phyloP scores from a whole-genome alignment of 805 yeast genomes.

The Teunomyces funiuensis region DNA sequence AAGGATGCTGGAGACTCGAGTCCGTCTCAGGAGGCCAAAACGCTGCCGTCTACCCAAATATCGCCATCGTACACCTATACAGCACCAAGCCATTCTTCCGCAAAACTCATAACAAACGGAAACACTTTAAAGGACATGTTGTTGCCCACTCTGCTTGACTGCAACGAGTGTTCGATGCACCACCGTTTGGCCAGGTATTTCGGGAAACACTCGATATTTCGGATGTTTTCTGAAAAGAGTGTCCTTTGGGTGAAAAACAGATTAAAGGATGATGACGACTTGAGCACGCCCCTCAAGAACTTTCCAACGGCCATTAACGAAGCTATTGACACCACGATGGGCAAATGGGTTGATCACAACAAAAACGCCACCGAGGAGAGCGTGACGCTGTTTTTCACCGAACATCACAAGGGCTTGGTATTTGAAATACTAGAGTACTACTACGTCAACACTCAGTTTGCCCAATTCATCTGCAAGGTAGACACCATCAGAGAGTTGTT shows the following conservation, averaged over 20 bases:
- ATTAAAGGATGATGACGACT: conserved; percentile 8
- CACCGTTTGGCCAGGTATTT: conserved; percentile 10
- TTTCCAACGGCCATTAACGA: conserved; percentile 13
- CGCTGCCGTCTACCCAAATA: not conserved
- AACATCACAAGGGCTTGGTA: conserved; percentile 6
- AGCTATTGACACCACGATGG: conserved; percentile 10
- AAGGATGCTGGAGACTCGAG: not conserved
- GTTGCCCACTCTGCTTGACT: no score
- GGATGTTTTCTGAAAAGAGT: conserved; percentile 15
- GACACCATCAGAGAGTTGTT: conserved; percentile 12
- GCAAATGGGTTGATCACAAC: conserved; percentile 11
- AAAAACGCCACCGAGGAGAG: not conserved
- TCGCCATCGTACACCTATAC: no score
- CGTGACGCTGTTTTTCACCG: conserved; percentile 13
- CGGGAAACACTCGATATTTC: conserved; percentile 18
- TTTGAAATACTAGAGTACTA: conserved; percentile 13
- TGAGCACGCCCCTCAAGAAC: conserved; percentile 14
- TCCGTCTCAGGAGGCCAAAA: not conserved
- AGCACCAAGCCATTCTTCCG: not conserved
- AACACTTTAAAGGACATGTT: not conserved
- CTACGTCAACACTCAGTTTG: conserved; percentile 9
- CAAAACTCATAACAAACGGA: not conserved
- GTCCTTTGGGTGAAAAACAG: conserved; percentile 15
- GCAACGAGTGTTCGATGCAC: not conserved
- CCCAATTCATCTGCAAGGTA: conserved; percentile 11